These are phyloP conservation scores for Aphanomyces invadans DNA, from an alignment of 352 stramenopile genomes.

Conservation along the genomic window DNA sequence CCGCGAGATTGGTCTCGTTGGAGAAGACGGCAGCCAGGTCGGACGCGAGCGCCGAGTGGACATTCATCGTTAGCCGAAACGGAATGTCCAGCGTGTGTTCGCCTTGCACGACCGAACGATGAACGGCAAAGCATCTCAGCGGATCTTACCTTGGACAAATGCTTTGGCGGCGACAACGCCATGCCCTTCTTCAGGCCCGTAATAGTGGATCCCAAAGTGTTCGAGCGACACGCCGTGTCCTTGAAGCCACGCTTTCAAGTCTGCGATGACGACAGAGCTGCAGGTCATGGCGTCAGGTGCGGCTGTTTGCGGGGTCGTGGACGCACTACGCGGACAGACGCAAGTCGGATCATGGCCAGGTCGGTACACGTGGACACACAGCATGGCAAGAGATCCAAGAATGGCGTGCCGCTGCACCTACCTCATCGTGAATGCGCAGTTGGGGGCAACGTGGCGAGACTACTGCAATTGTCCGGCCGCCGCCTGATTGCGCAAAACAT, in stretches of 20 bases:
- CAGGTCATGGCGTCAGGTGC: too few relatives aligned
- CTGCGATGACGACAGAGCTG: neutral
- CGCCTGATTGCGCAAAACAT: constrained; percentile 2
- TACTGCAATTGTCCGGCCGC: too few relatives aligned
- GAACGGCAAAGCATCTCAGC: too few relatives aligned
- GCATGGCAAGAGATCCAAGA: neutral
- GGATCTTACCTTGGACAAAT: constrained; percentile 26
- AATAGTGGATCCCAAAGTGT: constrained; percentile 37
- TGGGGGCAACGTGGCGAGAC: too few relatives aligned
- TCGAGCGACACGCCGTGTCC: constrained; percentile 14
- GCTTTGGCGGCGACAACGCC: constrained; percentile 40
- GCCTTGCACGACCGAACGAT: too few relatives aligned
- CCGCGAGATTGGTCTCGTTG: constrained; percentile 35
- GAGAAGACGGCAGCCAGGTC: constrained; percentile 36
- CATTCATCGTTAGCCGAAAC: constrained; percentile 46
- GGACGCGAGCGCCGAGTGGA: constrained; percentile 37
- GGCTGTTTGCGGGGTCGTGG: too few relatives aligned
- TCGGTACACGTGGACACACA: neutral
- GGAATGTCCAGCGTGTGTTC: constrained; percentile 44
- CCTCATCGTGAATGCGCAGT: constrained; percentile 2
- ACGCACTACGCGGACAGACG: neutral
- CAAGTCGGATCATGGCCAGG: neutral
- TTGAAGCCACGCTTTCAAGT: constrained; percentile 5
- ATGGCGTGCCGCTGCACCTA: too few relatives aligned
- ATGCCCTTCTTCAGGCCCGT: constrained; percentile 37